Base-by-base conservation (phyloP, 2,329 filamentous ascomycete species). In the Chaetomiaceae sp. region DNA sequence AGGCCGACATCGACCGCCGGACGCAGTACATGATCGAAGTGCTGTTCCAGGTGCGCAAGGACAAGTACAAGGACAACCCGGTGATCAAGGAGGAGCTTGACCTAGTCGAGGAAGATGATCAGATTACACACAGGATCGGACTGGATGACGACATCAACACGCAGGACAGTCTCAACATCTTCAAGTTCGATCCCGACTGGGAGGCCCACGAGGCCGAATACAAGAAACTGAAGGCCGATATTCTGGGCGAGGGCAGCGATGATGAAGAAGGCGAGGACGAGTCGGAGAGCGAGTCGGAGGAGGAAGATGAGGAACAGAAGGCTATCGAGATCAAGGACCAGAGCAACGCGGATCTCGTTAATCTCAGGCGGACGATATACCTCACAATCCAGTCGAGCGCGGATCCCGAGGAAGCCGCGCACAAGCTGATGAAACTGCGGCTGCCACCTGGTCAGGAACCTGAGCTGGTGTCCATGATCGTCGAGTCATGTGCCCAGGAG, bases 11-110 rank as follows among this genome's bases (percentile, higher is more conserved):
- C 66, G 92, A 97, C 66, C 96, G 96, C 76, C 81, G 93, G 58
- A 91, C 92, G n/a, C 93, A 99, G 71, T 99, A 97, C 70, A 96
- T 96, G 88, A 92, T 99, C 51, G 93, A 99, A 68, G 93, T 97
- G 5, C 73, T 99, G 38, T 99, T 99, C 67, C 91, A 99, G 71
- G 86, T 96, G 50, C 82, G 93, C 57, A 96, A 96, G 70, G 92
- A 97, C 70, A 87, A 87, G 62, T 99, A 95, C 76, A 96, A 96
- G 73, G 90, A 97, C 63, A 90, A 97, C 62, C 89, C 86, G 16
- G 85, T 90, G 0, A 75, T 97, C 61, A 91, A 85, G 67, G 91
- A 96, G 65, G 93, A 99, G 66, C 74, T 99, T 51, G 93, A 99
- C 69, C 70, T 99, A 40, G 89, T 99, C 8, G 92, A 97, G 70